Percentiles rank a stretch among this genome's conserved stretches.
phyloP scores from a whole-genome alignment of 306 rosid species.

The Alnus glutinosa region DNA sequence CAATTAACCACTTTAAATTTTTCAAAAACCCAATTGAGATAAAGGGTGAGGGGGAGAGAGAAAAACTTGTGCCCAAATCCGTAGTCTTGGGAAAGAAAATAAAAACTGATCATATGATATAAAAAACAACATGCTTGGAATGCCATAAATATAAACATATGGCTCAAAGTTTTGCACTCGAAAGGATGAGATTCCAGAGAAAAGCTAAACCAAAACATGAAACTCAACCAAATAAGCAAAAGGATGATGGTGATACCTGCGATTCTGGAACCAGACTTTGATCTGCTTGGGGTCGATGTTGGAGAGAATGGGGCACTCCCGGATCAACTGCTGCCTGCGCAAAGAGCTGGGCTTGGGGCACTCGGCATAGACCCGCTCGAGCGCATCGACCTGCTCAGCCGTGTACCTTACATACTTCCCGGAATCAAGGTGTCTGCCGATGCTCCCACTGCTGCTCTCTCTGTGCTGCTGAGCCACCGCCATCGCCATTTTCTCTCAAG shows the following conservation, averaged over 20 bases:
- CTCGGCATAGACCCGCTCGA: conserved; percentile 86
- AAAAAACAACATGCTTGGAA: neutral
- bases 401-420: conserved; percentile 96
- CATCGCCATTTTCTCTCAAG: conserved; percentile 66
- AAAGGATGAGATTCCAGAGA: neutral
- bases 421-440: conserved; percentile 74
- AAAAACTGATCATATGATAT: neutral
- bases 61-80: neutral
- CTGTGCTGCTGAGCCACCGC: conserved; percentile 82
- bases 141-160: neutral
- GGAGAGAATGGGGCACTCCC: conserved; percentile 90
- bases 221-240: neutral
- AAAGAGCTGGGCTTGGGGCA: conserved; percentile 96
- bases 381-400: conserved; percentile 92
- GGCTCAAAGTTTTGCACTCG: neutral
- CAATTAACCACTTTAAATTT: neutral
- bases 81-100: neutral
- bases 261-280: conserved; percentile 99
- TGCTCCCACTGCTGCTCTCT: conserved; percentile 86
- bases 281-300: conserved; percentile 97
- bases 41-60: neutral
- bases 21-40: neutral
- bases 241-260: conserved; percentile 47
- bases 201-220: neutral
- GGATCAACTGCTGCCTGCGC: conserved; percentile 87